Evolutionary conservation across 2,329 filamentous ascomycete genomes (phyloP), one percentile per base, ranked within the genome.

Genomic region (Dactylellina cionopaga): DNA sequence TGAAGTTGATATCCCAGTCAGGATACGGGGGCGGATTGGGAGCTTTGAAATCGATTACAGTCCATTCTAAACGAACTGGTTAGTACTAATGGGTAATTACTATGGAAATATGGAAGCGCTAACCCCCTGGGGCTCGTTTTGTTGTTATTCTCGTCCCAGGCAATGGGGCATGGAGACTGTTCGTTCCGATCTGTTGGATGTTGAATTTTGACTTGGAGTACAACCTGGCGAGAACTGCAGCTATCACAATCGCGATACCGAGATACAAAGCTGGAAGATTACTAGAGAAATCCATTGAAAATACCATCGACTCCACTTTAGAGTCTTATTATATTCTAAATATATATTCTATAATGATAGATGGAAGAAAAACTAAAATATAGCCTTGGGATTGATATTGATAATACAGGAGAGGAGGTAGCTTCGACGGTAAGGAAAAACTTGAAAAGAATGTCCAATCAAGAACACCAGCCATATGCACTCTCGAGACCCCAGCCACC

Each of bases 1-100:
- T 91, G n/a, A 82, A 81, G 22, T 85, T 82, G 33, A 92, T 79
- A 43, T 88, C 87, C 89, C 90, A 93, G 78, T 86, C 80, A 0
- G 86, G 86, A 76, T 90, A 92, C 0, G 90, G 86, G 0, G 80
- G 58, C 3, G 89, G 86, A 0, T 81, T 78, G 0, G 89, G 89
- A 1, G 87, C 82, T 69, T 84, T 83, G 82, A 89, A 92, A 56
- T 81, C 75, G 10, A 83, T 84, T 0, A 87, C 84, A 3, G 76
- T 80, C 88, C 88, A 90, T 81, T 84, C 75, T 76, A 43, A n/a
- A 4, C 24, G 2, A 13, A 1, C 27, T 4, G 2, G 10, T 51
- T 5, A 43, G 58, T 29, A n/a, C 6, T 10, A 29, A 6, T 1
- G 31, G 13, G 29, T 11, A n/a, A n/a, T n/a, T n/a, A 41, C 19